These are phyloP conservation scores for Cyclotella atomus DNA, from an alignment of 108 stramenopile genomes.

Conservation along the genomic window DNA sequence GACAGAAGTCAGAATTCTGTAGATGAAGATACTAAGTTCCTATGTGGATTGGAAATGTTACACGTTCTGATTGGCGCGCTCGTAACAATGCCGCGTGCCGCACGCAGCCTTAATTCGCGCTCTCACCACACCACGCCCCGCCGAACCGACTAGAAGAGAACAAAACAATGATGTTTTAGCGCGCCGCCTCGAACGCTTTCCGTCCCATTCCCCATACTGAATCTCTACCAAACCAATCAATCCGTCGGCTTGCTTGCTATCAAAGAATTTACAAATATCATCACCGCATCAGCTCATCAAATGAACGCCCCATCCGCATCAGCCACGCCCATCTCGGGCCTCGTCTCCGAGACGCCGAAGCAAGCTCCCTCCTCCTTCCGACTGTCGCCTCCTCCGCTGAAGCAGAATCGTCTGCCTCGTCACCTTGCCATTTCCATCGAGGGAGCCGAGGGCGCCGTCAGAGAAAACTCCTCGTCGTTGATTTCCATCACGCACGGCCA, in stretches of 20 bases:
- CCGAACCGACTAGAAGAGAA: too few relatives aligned
- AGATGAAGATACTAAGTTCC: too few relatives aligned
- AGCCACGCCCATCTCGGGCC: background rate
- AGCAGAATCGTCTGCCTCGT: background rate
- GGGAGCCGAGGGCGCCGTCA: background rate
- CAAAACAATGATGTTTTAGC: too few relatives aligned
- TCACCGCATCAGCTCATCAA: too few relatives aligned
- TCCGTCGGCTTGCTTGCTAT: background rate
- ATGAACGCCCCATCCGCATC: background rate
- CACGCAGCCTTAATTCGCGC: too few relatives aligned
- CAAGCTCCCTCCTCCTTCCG: background rate
- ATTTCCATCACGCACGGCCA: background rate
- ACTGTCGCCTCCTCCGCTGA: background rate
- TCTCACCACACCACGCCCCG: too few relatives aligned
- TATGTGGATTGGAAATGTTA: too few relatives aligned
- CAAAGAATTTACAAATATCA: background rate
- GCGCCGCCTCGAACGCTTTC: too few relatives aligned
- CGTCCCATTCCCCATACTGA: background rate
- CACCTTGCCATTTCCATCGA: background rate
- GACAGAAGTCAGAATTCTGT: too few relatives aligned
- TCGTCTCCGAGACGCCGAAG: background rate
- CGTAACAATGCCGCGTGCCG: too few relatives aligned
- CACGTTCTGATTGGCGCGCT: too few relatives aligned
- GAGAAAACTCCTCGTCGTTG: background rate
- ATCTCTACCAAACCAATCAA: background rate